A percentile compares a stretch with the other conserved stretches of the same genome.
These are phyloP conservation scores for Entelexis paramagnoliae DNA, from an alignment of 1,139 yeast genomes.

Conservation along the genomic window DNA sequence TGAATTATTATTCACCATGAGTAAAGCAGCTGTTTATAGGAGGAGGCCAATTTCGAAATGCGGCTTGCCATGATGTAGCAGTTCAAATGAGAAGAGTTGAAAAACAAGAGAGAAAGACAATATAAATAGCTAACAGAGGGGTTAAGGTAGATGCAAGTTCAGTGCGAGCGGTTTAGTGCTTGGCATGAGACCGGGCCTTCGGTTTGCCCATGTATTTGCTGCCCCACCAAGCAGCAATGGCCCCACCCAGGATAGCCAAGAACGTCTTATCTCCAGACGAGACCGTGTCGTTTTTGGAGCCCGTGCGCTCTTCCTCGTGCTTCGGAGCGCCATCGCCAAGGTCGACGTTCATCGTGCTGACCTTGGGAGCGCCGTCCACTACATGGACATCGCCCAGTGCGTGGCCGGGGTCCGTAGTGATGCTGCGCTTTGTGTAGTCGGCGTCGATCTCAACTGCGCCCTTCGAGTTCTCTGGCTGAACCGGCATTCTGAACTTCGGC, in stretches of 20 bases:
- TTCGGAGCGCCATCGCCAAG: conserved; percentile 22
- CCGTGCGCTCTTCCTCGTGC: conserved; percentile 14
- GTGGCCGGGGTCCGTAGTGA: conserved; percentile 24
- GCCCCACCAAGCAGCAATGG: conserved; percentile 33
- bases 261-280: conserved; percentile 28
- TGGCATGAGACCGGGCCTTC: conserved; percentile 7
- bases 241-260: conserved; percentile 28
- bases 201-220: conserved; percentile 10
- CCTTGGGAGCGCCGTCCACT: conserved; percentile 21
- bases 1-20: too few species aligned
- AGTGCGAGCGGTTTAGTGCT: not conserved
- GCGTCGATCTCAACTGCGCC: conserved; percentile 14
- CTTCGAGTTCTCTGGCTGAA: conserved; percentile 30
- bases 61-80: too few species aligned
- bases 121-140: too few species aligned
- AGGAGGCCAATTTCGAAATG: too few species aligned
- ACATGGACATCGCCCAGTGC: conserved; percentile 24
- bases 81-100: too few species aligned
- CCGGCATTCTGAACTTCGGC: conserved; percentile 33
- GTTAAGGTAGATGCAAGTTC: too few species aligned
- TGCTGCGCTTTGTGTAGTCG: conserved; percentile 20
- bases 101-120: not conserved
- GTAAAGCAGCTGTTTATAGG: too few species aligned
- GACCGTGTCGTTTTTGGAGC: conserved; percentile 17
- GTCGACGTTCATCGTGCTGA: conserved; percentile 24